Evolutionary conservation across 345 rosid species (phyloP), one percentile per base, ranked within the genome.

Genomic region (Camelina laxa): DNA sequence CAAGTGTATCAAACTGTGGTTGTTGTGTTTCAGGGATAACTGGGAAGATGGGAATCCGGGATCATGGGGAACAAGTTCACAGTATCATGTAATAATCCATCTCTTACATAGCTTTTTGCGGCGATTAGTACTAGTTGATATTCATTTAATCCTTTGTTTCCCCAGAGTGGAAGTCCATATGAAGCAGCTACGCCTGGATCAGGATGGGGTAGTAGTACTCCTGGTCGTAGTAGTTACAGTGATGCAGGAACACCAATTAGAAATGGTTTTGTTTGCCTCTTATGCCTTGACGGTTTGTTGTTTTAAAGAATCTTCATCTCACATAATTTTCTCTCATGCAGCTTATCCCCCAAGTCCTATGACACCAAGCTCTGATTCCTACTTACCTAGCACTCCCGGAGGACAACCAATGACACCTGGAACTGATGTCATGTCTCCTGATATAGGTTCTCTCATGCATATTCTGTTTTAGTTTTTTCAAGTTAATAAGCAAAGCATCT

Each of bases 401-500:
- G 95, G 93, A 51, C 97, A 91, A 79, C 91, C 93, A 47, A 91
- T 89, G 98, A 93, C 93, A 13, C 96, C 96, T 19, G 73, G 73
- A 75, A 39, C 73, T 12, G 90, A 93, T 83, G 74, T 75, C 63
- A 87, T 85, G 89, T 93, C 96, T 73, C 91, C 95, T 61, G 93
- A 75, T 68, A 70, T 81, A 81, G 93, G 91, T 92, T n/a, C n/a
- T n/a, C n/a, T n/a, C n/a, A n/a, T n/a, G n/a, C 38, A 53, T 14
- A 21, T 9, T 16, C 39, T 56, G 11, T 55, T 24, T 3, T 35
- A 10, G 42, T 38, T 38, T 12, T 36, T 2, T 2, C 21, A 50
- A 35, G 21, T 35, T 36, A 36, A 36, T 50, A 67, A 67, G 60
- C 36, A 35, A 33, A 66, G 60, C 5, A 2, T 24, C 14, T 51